Conservation (phyloP, 2,329 filamentous ascomycete species). For the Sarocladium strictum region DNA sequence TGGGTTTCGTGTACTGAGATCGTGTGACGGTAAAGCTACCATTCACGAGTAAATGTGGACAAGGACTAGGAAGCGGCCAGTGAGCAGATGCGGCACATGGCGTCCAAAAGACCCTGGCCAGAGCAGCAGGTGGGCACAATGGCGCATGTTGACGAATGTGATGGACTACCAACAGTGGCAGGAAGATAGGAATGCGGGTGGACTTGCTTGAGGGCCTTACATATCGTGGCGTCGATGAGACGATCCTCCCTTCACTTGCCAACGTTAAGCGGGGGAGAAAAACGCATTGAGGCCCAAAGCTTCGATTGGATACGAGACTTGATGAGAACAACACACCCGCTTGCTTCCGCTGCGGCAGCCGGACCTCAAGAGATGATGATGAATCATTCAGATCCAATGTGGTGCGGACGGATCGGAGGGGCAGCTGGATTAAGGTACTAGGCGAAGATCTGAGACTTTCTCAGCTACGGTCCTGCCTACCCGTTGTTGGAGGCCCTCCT, state of each 20-base stretch:
- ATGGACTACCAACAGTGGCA: background rate
- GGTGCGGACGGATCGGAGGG: background rate
- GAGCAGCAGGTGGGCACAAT: background rate
- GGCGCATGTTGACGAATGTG: background rate
- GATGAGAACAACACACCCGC: background rate
- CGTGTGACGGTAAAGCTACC: background rate
- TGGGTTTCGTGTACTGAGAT: background rate
- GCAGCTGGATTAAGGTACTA: no score
- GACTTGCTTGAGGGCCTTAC: background rate
- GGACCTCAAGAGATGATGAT: background rate
- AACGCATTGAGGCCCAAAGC: constrained; percentile 1
- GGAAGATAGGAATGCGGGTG: background rate
- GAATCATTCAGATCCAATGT: background rate
- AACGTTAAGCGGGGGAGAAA: background rate
- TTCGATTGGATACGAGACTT: background rate
- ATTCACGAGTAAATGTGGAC: background rate
- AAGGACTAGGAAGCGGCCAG: constrained; percentile 1
- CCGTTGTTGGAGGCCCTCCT: no score
- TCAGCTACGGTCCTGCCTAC: no score
- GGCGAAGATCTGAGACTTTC: background rate
- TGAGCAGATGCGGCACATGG: background rate
- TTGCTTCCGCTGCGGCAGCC: background rate
- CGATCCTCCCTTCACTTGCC: background rate
- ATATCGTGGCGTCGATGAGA: background rate
- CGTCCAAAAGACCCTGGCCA: background rate